These are phyloP conservation scores for Moniliophthora roreri DNA, from an alignment of 1,284 basidiomycete genomes.

Conservation along the genomic window DNA sequence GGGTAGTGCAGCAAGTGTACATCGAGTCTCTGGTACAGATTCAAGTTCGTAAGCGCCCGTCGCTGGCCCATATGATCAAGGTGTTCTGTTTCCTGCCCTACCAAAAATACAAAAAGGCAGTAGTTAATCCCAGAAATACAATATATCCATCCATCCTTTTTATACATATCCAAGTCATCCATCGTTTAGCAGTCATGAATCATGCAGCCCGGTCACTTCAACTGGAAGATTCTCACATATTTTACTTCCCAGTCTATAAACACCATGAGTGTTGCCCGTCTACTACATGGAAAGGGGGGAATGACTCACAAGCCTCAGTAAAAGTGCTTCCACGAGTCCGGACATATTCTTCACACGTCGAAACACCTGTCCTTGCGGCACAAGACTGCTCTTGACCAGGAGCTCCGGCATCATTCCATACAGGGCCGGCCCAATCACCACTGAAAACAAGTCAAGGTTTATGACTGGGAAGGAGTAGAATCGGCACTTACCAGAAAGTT, in stretches of 20 bases:
- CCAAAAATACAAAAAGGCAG: too few relatives aligned
- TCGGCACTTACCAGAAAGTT: conserved; percentile 64
- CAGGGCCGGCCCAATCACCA: conserved; percentile 84
- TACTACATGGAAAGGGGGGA: conserved; percentile 8
- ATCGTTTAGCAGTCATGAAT: too few relatives aligned
- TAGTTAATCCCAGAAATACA: too few relatives aligned
- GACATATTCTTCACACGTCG: conserved; percentile 78
- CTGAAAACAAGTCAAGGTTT: conserved; percentile 34
- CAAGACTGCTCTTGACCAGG: conserved; percentile 84
- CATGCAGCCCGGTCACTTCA: background rate
- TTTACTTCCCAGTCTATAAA: conserved; percentile 73
- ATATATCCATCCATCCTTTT: too few relatives aligned
- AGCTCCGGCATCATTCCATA: conserved; percentile 69
- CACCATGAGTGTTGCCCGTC: conserved; percentile 7
- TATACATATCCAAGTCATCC: too few relatives aligned
- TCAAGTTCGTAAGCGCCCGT: too few relatives aligned
- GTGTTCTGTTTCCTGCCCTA: too few relatives aligned
- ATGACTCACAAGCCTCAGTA: conserved; percentile 71
- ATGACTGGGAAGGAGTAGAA: conserved; percentile 17
- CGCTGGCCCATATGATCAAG: too few relatives aligned
- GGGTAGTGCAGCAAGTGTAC: too few relatives aligned
- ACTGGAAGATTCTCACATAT: conserved; percentile 64
- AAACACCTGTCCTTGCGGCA: conserved; percentile 76
- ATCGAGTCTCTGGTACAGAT: too few relatives aligned
- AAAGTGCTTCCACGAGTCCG: conserved; percentile 70